Conservation (phyloP, 108 stramenopile genomes). For the Cyclostephanos invisitatus region DNA sequence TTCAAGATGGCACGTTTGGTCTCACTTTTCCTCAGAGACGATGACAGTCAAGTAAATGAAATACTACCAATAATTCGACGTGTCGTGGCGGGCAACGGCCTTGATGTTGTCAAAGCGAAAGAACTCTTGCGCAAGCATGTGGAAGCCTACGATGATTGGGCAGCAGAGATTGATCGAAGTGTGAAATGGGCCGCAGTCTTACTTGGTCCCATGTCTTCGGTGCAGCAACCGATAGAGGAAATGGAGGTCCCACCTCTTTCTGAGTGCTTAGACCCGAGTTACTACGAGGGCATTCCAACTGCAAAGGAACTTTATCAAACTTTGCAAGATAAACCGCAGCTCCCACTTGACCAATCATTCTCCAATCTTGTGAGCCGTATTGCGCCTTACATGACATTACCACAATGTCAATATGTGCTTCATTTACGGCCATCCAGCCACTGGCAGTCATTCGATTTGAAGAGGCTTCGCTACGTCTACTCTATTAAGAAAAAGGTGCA, state of each 20-base stretch:
- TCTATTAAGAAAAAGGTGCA: slow-evolving; percentile 85
- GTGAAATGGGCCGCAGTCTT: slow-evolving; percentile 75
- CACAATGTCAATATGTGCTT: slow-evolving; percentile 79
- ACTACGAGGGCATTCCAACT: slow-evolving; percentile 72
- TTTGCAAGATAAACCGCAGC: slow-evolving; percentile 70
- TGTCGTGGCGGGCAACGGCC: slow-evolving; percentile 81
- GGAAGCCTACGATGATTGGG: slow-evolving; percentile 78
- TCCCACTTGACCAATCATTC: slow-evolving; percentile 72
- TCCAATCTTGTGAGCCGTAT: slow-evolving; percentile 69
- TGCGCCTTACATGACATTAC: slow-evolving; percentile 82
- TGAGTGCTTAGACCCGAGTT: slow-evolving; percentile 48
- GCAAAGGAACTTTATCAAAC: slow-evolving; percentile 70
- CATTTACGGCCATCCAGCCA: slow-evolving; percentile 64
- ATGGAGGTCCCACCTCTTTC: slow-evolving; percentile 69
- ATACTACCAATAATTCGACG: slow-evolving; percentile 73
- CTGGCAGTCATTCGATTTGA: slow-evolving; percentile 82
- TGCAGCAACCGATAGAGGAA: slow-evolving; percentile 65
- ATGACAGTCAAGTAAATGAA: slow-evolving; percentile 66
- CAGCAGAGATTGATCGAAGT: slow-evolving; percentile 80
- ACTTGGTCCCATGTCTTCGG: slow-evolving; percentile 62
- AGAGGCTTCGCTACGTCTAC: slow-evolving; percentile 84
- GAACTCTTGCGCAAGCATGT: slow-evolving; percentile 74
- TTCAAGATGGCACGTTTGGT: slow-evolving; percentile 76
- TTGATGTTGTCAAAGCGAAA: slow-evolving; percentile 82
- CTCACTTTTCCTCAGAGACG: slow-evolving; percentile 74